Evolutionary conservation across 2,329 filamentous ascomycete species (phyloP).

Genomic region (Talaromyces sp.): DNA sequence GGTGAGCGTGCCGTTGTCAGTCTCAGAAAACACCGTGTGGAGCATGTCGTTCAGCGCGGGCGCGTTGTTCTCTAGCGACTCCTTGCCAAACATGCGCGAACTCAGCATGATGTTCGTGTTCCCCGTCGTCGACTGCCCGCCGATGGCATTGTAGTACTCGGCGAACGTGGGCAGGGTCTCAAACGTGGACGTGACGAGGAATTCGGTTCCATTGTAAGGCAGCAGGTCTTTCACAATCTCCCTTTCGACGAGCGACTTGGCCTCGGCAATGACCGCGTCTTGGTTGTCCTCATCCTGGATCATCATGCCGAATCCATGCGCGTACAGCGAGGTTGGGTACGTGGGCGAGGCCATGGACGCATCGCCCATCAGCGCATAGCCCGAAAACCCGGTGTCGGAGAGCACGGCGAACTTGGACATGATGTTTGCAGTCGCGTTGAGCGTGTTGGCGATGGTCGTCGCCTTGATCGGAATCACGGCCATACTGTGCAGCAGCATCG

Average conservation of each 20-base stretch:
- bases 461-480: constrained; percentile 46
- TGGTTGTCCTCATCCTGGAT: not conserved
- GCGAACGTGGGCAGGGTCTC: not conserved
- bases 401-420: constrained; percentile 40
- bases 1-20: constrained; percentile 19
- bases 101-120: not conserved
- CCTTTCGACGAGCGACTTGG: not conserved
- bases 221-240: not conserved
- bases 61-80: constrained; percentile 1
- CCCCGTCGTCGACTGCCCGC: not conserved
- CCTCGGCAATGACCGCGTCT: not conserved
- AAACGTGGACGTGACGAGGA: not conserved
- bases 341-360: not conserved
- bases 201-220: not conserved
- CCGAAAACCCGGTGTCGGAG: constrained; percentile 29
- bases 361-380: not conserved
- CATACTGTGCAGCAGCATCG: constrained; percentile 45
- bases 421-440: constrained; percentile 50
- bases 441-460: constrained; percentile 55
- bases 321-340: not conserved
- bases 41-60: constrained; percentile 31
- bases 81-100: not conserved
- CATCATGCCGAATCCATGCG: not conserved
- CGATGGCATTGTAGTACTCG: not conserved
- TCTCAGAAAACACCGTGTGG: constrained; percentile 26